Percentiles rank a stretch among this genome's conserved stretches.
Conservation (phyloP, 1,284 basidiomycete species). For the Ceratorhiza oryzae-sativae region DNA sequence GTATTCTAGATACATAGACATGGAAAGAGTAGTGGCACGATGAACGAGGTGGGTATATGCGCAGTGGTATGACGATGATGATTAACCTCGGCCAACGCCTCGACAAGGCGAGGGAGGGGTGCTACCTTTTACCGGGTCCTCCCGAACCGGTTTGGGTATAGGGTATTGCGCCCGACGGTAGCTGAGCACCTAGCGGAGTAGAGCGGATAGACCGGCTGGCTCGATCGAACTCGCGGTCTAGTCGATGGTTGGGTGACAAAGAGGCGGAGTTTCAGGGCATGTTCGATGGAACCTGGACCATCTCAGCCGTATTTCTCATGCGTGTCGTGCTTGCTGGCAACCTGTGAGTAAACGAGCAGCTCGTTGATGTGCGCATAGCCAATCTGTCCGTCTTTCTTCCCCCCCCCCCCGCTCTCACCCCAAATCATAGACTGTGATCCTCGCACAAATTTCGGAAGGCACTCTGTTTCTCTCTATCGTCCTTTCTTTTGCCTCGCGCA, state of each 20-base stretch:
- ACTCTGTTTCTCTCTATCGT: background rate
- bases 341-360: background rate
- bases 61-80: background rate
- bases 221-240: background rate
- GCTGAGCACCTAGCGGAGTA: conserved; percentile 7
- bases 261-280: conserved; percentile 13
- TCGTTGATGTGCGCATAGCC: conserved; percentile 1
- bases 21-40: background rate
- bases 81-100: conserved; percentile 4
- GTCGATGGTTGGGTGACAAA: background rate
- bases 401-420: conserved; percentile 14
- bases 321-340: conserved; percentile 10
- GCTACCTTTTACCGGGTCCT: conserved; percentile 12
- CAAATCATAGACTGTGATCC: conserved; percentile 9
- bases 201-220: background rate
- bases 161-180: conserved; percentile 25
- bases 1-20: background rate
- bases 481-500: background rate
- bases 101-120: background rate
- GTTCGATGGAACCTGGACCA: background rate
- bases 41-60: background rate
- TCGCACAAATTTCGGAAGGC: conserved; percentile 14
- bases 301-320: background rate
- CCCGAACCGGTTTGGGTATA: conserved; percentile 33
- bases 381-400: background rate